Conservation (phyloP, 768 basidiomycete genomes). For the Mycena albidolilacea region DNA sequence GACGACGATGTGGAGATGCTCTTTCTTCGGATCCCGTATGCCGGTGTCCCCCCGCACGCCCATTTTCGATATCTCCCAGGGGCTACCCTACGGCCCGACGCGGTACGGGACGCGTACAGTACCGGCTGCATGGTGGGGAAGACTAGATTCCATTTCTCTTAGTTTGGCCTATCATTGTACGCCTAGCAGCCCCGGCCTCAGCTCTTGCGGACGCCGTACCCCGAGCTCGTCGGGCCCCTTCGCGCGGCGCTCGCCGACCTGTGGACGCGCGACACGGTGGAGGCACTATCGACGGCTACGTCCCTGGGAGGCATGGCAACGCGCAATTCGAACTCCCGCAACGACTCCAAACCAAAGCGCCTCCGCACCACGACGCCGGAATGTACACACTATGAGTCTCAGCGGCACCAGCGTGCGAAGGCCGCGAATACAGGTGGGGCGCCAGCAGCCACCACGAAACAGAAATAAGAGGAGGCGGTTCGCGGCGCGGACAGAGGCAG, state of each 20-base stretch:
- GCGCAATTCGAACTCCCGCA: background rate
- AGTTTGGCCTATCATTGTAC: too few species aligned
- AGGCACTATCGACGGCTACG: constrained; percentile 34
- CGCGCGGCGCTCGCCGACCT: constrained; percentile 48
- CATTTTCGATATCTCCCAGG: background rate
- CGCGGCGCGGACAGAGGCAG: background rate
- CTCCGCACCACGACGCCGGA: background rate
- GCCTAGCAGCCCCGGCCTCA: constrained; percentile 48
- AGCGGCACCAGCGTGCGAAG: background rate
- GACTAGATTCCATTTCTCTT: too few species aligned
- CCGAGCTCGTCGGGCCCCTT: constrained; percentile 55
- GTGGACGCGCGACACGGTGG: constrained; percentile 43
- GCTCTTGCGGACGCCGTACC: constrained; percentile 62
- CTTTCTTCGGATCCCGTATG: background rate
- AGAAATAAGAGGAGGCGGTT: background rate
- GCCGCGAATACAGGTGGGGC: background rate
- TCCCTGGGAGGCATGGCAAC: background rate
- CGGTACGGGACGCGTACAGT: constrained; percentile 26
- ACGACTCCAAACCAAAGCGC: too few species aligned
- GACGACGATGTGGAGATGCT: constrained; percentile 1
- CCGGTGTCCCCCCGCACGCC: background rate
- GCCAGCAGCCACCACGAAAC: background rate
- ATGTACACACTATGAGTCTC: background rate
- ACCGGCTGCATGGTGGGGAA: background rate
- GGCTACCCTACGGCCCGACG: constrained; percentile 23